phyloP scores from a whole-genome alignment of 192 early-diverging fungal species.

The Coemansia sp. region DNA sequence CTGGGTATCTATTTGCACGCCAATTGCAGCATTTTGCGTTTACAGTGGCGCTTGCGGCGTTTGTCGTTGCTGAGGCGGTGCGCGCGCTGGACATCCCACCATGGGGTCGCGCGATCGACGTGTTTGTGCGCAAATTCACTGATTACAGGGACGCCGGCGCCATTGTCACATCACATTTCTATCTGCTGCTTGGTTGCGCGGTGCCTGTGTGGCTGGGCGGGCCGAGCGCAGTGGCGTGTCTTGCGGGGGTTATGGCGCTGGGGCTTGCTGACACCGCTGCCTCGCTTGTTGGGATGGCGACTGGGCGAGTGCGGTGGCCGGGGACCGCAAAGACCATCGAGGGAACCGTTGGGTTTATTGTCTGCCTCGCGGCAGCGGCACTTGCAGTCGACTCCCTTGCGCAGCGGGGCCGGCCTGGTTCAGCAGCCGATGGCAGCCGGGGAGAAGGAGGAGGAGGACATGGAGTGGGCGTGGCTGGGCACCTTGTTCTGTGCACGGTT shows the following conservation, averaged over 20 bases:
- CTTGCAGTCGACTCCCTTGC: constrained; percentile 9
- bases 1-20: constrained; percentile 63
- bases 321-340: constrained; percentile 76
- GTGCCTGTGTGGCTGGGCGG: constrained; percentile 83
- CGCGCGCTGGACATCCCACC: constrained; percentile 75
- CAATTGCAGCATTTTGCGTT: constrained; percentile 81
- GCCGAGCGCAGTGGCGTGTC: constrained; percentile 44
- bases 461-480: constrained; percentile 2
- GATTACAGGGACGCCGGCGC: constrained; percentile 82
- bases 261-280: constrained; percentile 92
- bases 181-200: constrained; percentile 88
- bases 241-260: constrained; percentile 82
- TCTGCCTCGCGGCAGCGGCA: constrained; percentile 54
- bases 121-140: constrained; percentile 79
- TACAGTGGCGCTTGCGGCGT: constrained; percentile 65
- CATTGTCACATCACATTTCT: constrained; percentile 84
- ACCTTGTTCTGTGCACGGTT: constrained; percentile 20
- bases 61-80: constrained; percentile 80
- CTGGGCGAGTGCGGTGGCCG: constrained; percentile 74
- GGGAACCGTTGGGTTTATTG: constrained; percentile 81
- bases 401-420: background rate
- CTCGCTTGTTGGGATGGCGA: constrained; percentile 76
- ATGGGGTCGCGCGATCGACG: constrained; percentile 58
- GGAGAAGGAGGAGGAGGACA: too few relatives aligned
- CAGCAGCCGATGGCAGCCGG: background rate